Evolutionary conservation across 495 filamentous ascomycete genomes (phyloP).

Genomic region (Amphirosellinia nigrospora): DNA sequence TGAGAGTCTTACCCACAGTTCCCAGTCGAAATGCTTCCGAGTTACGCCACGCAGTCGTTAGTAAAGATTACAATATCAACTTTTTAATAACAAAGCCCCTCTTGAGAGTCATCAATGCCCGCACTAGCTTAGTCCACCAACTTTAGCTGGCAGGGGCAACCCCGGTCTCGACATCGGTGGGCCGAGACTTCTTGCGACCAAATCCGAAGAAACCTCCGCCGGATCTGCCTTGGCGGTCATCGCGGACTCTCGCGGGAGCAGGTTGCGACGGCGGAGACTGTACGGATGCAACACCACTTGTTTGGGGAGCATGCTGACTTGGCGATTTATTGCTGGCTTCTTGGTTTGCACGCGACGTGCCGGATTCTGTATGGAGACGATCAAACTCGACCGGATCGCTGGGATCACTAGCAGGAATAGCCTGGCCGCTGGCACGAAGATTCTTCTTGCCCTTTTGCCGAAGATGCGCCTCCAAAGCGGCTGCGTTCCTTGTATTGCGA

Average conservation of each 20-base stretch:
- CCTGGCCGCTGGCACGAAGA: conserved; percentile 39
- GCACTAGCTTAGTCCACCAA: conserved; percentile 22
- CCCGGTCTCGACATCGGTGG: conserved; percentile 47
- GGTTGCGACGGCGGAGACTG: conserved; percentile 30
- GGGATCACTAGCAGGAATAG: conserved; percentile 46
- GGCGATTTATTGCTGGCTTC: conserved; percentile 17
- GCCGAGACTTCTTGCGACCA: conserved; percentile 42
- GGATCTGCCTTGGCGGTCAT: conserved; percentile 29
- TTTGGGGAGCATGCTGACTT: conserved; percentile 27
- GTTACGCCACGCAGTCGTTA: background rate
- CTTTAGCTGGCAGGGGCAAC: conserved; percentile 21
- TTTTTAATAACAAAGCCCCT: conserved; percentile 24
- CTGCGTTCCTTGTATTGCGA: conserved; percentile 78
- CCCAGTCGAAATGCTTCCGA: background rate
- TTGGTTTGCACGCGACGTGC: conserved; percentile 23
- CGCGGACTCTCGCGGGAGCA: conserved; percentile 29
- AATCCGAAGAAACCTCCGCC: conserved; percentile 45
- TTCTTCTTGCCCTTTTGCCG: conserved; percentile 61
- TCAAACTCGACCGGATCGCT: conserved; percentile 52
- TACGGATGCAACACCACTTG: conserved; percentile 31
- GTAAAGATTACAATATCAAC: conserved; percentile 17
- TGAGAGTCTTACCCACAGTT: background rate
- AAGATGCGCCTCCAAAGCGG: conserved; percentile 74
- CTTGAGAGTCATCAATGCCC: conserved; percentile 28
- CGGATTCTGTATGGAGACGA: conserved; percentile 35